These are phyloP conservation scores for Viscum album DNA, from an alignment of 177 flowering plant species.

Conservation along the genomic window DNA sequence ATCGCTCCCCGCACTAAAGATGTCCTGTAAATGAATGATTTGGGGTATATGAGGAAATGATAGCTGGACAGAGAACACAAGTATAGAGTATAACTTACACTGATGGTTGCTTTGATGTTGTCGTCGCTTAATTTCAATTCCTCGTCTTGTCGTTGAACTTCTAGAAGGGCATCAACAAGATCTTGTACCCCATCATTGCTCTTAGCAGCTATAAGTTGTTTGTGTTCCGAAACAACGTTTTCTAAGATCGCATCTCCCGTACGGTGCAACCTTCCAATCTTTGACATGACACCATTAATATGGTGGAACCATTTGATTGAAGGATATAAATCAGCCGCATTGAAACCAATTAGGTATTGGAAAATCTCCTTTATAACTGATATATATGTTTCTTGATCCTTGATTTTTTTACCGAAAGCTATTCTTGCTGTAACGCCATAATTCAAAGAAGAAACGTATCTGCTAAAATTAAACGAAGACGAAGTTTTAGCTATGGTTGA, in stretches of 20 bases:
- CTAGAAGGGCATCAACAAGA: too few species aligned
- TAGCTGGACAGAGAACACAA: too few species aligned
- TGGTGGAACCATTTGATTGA: too few species aligned
- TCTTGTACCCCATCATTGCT: neutral
- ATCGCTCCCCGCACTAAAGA: neutral
- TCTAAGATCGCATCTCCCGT: neutral
- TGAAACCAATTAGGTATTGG: neutral
- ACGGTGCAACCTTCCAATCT: too few species aligned
- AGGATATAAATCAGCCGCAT: slow-evolving; percentile 6
- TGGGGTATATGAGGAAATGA: too few species aligned
- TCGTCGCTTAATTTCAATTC: too few species aligned
- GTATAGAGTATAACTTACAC: too few species aligned
- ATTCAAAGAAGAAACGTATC: slow-evolving; percentile 3
- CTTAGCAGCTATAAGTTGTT: neutral
- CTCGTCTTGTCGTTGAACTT: too few species aligned
- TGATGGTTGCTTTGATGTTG: too few species aligned
- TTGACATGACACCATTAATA: too few species aligned
- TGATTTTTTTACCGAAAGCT: slow-evolving; percentile 11
- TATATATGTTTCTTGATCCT: slow-evolving; percentile 1
- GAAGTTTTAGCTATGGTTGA: neutral
- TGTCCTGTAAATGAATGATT: neutral
- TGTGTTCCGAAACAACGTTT: neutral
- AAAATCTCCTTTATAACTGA: neutral
- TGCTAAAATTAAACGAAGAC: slow-evolving; percentile 9
- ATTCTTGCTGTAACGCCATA: slow-evolving; percentile 2